These are phyloP conservation scores for Coprinellus aureogranulatus DNA, from an alignment of 768 basidiomycete genomes.

Conservation along the genomic window DNA sequence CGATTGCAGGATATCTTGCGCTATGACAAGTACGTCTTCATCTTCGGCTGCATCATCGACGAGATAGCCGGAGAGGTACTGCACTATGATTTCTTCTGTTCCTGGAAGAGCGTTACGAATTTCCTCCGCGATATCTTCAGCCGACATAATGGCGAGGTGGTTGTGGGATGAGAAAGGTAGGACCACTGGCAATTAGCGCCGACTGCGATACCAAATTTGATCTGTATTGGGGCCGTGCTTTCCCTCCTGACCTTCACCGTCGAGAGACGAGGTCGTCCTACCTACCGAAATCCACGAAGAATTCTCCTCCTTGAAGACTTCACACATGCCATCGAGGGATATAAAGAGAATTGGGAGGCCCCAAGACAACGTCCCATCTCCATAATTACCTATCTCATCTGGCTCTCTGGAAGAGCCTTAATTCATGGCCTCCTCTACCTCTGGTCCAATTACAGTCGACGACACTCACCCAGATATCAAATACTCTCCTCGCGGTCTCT, in stretches of 20 bases:
- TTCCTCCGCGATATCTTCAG: constrained; percentile 75
- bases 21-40: constrained; percentile 79
- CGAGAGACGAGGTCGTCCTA: background rate
- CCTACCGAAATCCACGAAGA: constrained; percentile 4
- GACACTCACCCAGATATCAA: background rate
- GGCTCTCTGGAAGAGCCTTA: background rate
- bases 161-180: constrained; percentile 3
- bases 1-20: constrained; percentile 73
- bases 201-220: constrained; percentile 1
- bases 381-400: background rate
- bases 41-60: constrained; percentile 88
- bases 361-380: background rate
- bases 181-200: background rate
- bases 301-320: background rate
- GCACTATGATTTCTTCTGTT: constrained; percentile 81
- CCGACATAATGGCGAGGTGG: constrained; percentile 47
- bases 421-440: background rate
- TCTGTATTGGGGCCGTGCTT: background rate
- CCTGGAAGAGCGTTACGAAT: constrained; percentile 69
- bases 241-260: background rate
- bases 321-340: background rate
- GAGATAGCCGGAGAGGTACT: constrained; percentile 85
- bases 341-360: background rate
- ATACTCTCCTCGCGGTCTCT: background rate
- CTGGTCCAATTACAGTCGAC: background rate